Evolutionary conservation across 1,284 basidiomycete species (phyloP).

Genomic region (Moesziomyces parantarcticus): DNA sequence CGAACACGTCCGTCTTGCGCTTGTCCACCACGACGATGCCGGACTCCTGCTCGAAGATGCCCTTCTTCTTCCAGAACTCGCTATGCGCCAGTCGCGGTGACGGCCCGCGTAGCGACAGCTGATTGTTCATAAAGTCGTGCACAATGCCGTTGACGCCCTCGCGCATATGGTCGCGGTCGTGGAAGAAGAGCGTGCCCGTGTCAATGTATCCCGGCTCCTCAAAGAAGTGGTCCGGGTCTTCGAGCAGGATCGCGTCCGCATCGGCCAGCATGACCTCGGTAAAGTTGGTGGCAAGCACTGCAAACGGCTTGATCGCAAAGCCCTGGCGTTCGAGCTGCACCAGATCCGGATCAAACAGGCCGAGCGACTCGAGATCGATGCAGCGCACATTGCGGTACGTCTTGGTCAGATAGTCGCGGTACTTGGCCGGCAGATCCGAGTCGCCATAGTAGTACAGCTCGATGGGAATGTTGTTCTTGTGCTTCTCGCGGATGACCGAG

Average conservation of each 20-base stretch:
- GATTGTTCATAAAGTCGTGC: conserved; percentile 48
- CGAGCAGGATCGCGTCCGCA: conserved; percentile 48
- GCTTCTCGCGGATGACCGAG: conserved; percentile 43
- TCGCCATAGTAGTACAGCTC: conserved; percentile 56
- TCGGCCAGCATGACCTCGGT: conserved; percentile 53
- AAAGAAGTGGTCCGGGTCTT: conserved; percentile 42
- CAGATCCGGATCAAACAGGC: conserved; percentile 46
- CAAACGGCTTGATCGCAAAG: conserved; percentile 51
- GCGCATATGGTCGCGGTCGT: conserved; percentile 47
- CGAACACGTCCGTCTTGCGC: conserved; percentile 41
- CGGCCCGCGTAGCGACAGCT: conserved; percentile 39
- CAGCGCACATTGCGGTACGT: conserved; percentile 41
- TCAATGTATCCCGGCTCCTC: conserved; percentile 46
- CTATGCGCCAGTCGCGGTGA: conserved; percentile 30
- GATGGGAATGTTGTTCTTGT: conserved; percentile 43
- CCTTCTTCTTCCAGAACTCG: conserved; percentile 50
- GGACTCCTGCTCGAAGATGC: conserved; percentile 50
- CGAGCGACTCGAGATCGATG: conserved; percentile 37
- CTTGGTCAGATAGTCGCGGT: conserved; percentile 42
- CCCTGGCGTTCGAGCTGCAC: conserved; percentile 46
- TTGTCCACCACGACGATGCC: conserved; percentile 54
- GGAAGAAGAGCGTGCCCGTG: conserved; percentile 54
- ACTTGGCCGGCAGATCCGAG: conserved; percentile 43
- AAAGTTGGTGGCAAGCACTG: conserved; percentile 50
- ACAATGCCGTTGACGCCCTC: conserved; percentile 35